These are phyloP conservation scores for Sarocladiaceae sp. DNA, from an alignment of 2,329 filamentous ascomycete genomes.

Conservation along the genomic window DNA sequence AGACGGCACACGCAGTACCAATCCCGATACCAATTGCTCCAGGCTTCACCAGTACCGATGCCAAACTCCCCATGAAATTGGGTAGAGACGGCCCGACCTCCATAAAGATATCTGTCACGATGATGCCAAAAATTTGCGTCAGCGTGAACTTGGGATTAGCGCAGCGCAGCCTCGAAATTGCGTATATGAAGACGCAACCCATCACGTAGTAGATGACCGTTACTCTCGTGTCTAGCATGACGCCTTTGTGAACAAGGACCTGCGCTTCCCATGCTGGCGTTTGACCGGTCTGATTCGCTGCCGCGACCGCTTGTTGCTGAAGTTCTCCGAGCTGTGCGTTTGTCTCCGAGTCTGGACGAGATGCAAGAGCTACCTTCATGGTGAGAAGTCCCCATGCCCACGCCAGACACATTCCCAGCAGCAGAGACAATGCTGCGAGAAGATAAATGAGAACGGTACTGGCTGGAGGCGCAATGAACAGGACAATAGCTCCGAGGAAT, in stretches of 20 bases:
- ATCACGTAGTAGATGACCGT: constrained; percentile 33
- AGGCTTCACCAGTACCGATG: constrained; percentile 36
- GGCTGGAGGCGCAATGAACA: constrained; percentile 41
- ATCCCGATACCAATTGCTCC: constrained; percentile 40
- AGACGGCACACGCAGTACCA: constrained; percentile 36
- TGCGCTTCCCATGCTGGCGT: constrained; percentile 23
- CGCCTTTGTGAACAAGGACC: constrained; percentile 36
- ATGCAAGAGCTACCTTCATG: constrained; percentile 43
- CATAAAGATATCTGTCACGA: constrained; percentile 41
- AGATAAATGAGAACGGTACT: constrained; percentile 42
- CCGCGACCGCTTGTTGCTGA: constrained; percentile 28
- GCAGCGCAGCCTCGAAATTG: constrained; percentile 36
- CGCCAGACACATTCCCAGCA: constrained; percentile 41
- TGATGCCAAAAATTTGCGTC: constrained; percentile 41
- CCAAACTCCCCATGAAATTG: constrained; percentile 33
- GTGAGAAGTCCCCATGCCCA: constrained; percentile 46
- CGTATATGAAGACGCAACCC: constrained; percentile 39
- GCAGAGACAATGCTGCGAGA: constrained; percentile 34
- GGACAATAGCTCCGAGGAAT: constrained; percentile 37
- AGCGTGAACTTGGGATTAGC: constrained; percentile 40
- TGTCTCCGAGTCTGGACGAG: constrained; percentile 33
- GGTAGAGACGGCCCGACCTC: constrained; percentile 37
- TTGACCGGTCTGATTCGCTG: constrained; percentile 22
- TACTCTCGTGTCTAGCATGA: constrained; percentile 43
- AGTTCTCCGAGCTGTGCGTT: constrained; percentile 28